A percentile compares a stretch with the other conserved stretches of the same genome.
Evolutionary conservation across 495 filamentous ascomycete genomes (phyloP).

Genomic region (Xylaria venustula): DNA sequence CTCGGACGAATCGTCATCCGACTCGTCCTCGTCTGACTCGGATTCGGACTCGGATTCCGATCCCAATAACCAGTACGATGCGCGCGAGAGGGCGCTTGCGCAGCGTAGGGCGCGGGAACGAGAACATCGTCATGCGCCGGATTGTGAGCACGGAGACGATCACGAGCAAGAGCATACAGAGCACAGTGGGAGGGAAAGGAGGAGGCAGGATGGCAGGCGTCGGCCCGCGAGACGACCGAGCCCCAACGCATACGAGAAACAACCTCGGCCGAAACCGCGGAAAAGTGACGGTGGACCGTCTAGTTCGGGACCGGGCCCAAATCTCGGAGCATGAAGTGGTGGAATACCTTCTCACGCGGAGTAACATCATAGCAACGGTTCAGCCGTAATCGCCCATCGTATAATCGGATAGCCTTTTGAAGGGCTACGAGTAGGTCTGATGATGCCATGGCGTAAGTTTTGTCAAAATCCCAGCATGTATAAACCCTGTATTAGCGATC

Average conservation of each 20-base stretch:
- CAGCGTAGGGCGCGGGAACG: slow-evolving; percentile 26
- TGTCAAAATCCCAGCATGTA: too few relatives aligned
- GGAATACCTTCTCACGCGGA: neutral
- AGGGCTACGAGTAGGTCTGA: too few relatives aligned
- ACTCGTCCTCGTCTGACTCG: slow-evolving; percentile 52
- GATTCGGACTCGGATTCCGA: slow-evolving; percentile 45
- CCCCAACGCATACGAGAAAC: slow-evolving; percentile 94
- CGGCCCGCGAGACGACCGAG: slow-evolving; percentile 59
- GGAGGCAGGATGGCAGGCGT: slow-evolving; percentile 17
- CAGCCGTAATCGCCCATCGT: too few relatives aligned
- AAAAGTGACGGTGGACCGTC: neutral
- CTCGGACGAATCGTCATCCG: slow-evolving; percentile 70
- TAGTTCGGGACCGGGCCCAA: neutral
- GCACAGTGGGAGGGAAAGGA: slow-evolving; percentile 13
- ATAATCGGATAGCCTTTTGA: too few relatives aligned
- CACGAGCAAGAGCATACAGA: slow-evolving; percentile 32
- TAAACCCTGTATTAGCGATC: too few relatives aligned
- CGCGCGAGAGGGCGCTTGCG: slow-evolving; percentile 24
- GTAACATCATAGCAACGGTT: neutral
- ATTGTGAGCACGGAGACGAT: slow-evolving; percentile 28
- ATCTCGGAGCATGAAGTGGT: neutral
- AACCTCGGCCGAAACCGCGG: slow-evolving; percentile 59
- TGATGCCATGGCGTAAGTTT: too few relatives aligned
- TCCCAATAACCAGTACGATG: slow-evolving; percentile 23
- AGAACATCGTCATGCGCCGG: slow-evolving; percentile 33